Evolutionary conservation across 179 eudicot genomes (phyloP).

Genomic region (Carnegiea gigantea): DNA sequence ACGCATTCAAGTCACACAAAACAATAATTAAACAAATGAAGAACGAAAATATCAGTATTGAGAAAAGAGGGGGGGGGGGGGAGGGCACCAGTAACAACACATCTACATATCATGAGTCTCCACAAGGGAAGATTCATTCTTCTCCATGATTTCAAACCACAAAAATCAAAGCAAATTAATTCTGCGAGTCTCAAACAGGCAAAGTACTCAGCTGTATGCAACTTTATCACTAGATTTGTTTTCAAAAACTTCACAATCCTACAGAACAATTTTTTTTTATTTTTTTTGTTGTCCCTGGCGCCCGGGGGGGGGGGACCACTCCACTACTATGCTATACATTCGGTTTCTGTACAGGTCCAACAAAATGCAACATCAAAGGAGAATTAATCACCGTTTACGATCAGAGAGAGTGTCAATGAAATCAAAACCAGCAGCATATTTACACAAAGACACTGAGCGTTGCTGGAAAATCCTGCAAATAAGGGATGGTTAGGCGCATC

Average conservation of each 20-base stretch:
- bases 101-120: background rate
- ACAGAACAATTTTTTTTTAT: background rate
- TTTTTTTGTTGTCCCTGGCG: background rate
- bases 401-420: background rate
- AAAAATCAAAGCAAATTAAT: background rate
- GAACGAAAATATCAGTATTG: no score
- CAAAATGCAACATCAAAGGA: background rate
- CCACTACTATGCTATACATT: constrained; percentile 14
- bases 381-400: constrained; percentile 3
- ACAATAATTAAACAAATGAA: background rate
- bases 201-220: background rate
- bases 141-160: background rate
- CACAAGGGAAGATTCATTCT: background rate
- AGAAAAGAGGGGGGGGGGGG: no score
- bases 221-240: background rate
- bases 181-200: background rate
- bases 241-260: background rate
- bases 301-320: background rate
- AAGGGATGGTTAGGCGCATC: constrained; percentile 14
- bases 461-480: background rate
- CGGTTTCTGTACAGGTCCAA: constrained; percentile 23
- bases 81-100: background rate
- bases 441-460: constrained; percentile 16
- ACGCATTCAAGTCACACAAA: background rate
- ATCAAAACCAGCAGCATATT: constrained; percentile 19